A percentile compares a stretch with the other conserved stretches of the same genome.
Conservation (phyloP, 176 grass and related monocot genomes). For the Triticum monococcum region DNA sequence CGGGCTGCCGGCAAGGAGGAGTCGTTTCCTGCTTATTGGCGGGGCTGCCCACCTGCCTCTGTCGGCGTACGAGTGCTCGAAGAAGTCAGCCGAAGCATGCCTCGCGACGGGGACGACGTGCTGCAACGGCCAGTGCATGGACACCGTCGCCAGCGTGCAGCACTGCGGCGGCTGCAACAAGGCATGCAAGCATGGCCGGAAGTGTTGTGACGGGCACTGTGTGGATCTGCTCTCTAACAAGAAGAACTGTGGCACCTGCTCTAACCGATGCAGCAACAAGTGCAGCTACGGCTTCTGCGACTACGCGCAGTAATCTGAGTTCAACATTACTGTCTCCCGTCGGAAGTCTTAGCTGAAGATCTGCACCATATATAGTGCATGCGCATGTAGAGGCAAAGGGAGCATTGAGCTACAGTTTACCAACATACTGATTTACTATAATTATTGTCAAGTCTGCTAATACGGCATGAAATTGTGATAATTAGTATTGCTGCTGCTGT, state of each 20-base stretch:
- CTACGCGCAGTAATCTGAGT: neutral
- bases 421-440: too few species aligned
- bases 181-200: neutral
- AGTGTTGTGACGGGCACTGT: neutral
- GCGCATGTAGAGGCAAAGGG: too few species aligned
- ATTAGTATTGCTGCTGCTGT: too few species aligned
- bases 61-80: neutral
- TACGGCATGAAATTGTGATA: too few species aligned
- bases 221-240: neutral
- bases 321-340: too few species aligned
- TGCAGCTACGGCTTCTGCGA: neutral
- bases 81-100: slow-evolving; percentile 24
- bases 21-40: neutral
- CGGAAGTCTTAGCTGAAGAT: too few species aligned
- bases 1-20: neutral
- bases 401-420: too few species aligned
- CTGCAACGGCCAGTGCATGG: neutral
- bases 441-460: too few species aligned
- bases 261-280: neutral
- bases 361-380: too few species aligned
- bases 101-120: slow-evolving; percentile 14
- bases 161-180: neutral
- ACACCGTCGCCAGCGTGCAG: neutral
- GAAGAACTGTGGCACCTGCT: neutral
- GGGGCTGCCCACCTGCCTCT: neutral